phyloP scores from a whole-genome alignment of 1,284 basidiomycete genomes.

The Moesziomyces globuligerus region DNA sequence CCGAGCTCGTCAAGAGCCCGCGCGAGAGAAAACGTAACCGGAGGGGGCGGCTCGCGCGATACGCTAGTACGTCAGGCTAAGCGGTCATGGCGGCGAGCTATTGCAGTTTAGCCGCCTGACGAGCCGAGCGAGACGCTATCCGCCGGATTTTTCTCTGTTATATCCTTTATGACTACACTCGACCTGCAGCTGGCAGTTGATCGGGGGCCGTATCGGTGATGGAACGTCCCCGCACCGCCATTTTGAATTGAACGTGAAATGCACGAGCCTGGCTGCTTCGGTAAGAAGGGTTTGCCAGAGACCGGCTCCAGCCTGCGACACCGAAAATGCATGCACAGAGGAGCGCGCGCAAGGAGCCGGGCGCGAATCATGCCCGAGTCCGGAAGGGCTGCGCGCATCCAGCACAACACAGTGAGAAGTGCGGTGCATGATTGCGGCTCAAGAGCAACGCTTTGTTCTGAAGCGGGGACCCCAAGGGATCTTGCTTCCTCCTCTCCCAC shows the following conservation, averaged over 20 bases:
- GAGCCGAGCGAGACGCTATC: neutral
- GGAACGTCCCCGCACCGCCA: neutral
- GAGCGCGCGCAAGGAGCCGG: constrained; percentile 1
- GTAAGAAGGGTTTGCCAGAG: constrained; percentile 19
- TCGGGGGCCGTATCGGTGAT: neutral
- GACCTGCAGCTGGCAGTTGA: too few relatives aligned
- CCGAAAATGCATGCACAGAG: neutral
- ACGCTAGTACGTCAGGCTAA: neutral
- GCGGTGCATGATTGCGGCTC: too few relatives aligned
- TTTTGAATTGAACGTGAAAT: constrained; percentile 31
- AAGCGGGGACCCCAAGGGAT: too few relatives aligned
- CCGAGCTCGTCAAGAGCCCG: neutral
- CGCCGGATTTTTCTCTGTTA: too few relatives aligned
- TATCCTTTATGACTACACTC: too few relatives aligned
- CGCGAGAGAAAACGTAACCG: neutral
- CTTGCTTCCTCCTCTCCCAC: constrained; percentile 3
- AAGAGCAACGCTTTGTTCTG: too few relatives aligned
- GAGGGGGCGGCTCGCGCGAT: neutral
- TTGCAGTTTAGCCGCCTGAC: too few relatives aligned
- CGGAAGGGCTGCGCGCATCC: neutral
- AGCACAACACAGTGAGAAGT: too few relatives aligned
- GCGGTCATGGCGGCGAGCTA: too few relatives aligned
- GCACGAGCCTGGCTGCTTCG: constrained; percentile 25
- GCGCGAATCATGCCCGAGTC: neutral
- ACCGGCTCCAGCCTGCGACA: constrained; percentile 11